Percentiles rank a stretch among this genome's conserved stretches.
These are phyloP conservation scores for Sedum album DNA, from an alignment of 164 flowering plant species.

Conservation along the genomic window DNA sequence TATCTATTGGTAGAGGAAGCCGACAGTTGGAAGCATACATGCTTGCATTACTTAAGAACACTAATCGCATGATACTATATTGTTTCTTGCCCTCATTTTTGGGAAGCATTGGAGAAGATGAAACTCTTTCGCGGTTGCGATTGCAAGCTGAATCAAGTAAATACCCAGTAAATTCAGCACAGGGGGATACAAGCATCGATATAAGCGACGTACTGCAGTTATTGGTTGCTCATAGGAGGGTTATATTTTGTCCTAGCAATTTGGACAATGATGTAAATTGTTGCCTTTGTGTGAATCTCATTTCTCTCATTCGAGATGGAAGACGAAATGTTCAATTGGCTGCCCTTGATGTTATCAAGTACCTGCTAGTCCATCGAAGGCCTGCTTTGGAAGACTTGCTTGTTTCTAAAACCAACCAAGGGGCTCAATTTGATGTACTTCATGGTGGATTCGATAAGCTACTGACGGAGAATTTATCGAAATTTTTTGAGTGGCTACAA, in stretches of 20 bases:
- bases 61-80: constrained; percentile 83
- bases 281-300: constrained; percentile 81
- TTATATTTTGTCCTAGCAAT: constrained; percentile 89
- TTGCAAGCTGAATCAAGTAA: constrained; percentile 58
- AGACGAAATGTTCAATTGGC: constrained; percentile 52
- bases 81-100: constrained; percentile 93
- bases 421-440: constrained; percentile 70
- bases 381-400: constrained; percentile 87
- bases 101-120: constrained; percentile 65
- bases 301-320: constrained; percentile 67
- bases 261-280: constrained; percentile 83
- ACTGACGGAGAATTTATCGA: constrained; percentile 55
- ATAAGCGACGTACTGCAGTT: constrained; percentile 75
- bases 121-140: constrained; percentile 62
- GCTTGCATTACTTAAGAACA: constrained; percentile 80
- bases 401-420: constrained; percentile 84
- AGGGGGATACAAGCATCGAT: constrained; percentile 55
- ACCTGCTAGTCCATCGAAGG: constrained; percentile 81
- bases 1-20: constrained; percentile 82
- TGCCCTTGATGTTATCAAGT: constrained; percentile 74
- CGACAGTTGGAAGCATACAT: constrained; percentile 85
- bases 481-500: constrained; percentile 77
- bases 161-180: constrained; percentile 18
- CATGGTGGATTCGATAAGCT: constrained; percentile 94
- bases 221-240: constrained; percentile 73